Base-by-base conservation (phyloP, 2,329 filamentous ascomycete species). In the Colletotrichum spaethianum region DNA sequence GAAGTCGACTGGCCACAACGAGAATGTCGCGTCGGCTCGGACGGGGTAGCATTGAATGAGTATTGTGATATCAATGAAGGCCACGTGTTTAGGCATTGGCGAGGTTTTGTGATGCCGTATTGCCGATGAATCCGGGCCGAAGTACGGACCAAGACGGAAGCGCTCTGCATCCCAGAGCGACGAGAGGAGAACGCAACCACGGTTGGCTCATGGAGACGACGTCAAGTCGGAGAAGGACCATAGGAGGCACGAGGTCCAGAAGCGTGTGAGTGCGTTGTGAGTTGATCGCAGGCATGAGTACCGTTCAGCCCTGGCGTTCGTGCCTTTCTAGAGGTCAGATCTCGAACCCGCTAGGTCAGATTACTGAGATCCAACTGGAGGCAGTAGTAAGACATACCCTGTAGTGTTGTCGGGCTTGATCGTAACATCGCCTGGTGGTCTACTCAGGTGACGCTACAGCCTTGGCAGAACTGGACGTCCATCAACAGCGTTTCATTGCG, bases 71-170 rank as follows among this genome's bases (percentile, higher is more conserved):
- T 38, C 6, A 28, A n/a, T 23, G 14, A 16, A 38, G 59, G 59
- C 59, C 42, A 50, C 59, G 59, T 42, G 59, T 62, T 50, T 38
- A 12, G 28, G 33, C n/a, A 36, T 48, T 62, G 28, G 44, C 26
- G 23, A 48, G 28, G 20, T 28, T 5, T 18, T 23, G 12, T n/a
- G 23, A 42, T 62, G 59, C 59, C 59, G 59, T 14, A 36, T 31
- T 62, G 18, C 59, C 59, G 59, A 62, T 62, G 42, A 62, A 33
- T 33, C 16, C 44, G 26, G 40, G 28, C 42, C 28, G 44, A 50
- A 48, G 11, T 23, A 20, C 7, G 44, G 42, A 36, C 44, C 44
- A 50, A 62, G 59, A 26, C 20, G 28, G 42, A 50, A 62, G 26
- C 14, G 20, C 23, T 23, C 23, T 26, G 18, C 9, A 46, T 18